Evolutionary conservation across 495 filamentous ascomycete genomes (phyloP), one percentile per base, ranked within the genome.

Genomic region (Penicillium bovifimosum): DNA sequence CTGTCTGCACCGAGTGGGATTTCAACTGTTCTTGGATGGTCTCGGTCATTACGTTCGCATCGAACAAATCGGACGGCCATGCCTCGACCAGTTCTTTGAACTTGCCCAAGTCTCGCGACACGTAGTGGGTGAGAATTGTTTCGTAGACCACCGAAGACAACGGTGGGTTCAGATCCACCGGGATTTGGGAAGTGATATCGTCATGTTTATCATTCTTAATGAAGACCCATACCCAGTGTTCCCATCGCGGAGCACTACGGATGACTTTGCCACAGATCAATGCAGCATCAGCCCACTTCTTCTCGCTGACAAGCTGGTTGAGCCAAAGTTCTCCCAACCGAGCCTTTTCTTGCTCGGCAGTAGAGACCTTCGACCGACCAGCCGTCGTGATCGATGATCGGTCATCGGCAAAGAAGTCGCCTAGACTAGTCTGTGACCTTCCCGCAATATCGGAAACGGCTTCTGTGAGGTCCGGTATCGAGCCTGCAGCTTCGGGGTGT

Each of bases 301-400:
- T 76, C 1, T 78, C 75, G 6, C 82, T 74, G 35, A 95, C 76
- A 24, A 96, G 79, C 56, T 95, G 88, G 39, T 91, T 83, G 41
- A 96, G 71, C 93, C 93, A 98, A 5, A 90, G 76, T 61, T 96
- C 95, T 18, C 93, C 93, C 56, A 98, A 87, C 10, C 87, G 81
- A 20, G 88, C 82, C 66, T 97, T 98, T 62, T 98, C 93, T 55
- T 87, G 90, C 47, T 95, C 87, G 0, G 85, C 83, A 0, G 85
- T 79, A 10, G 87, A 84, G 47, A 77, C 70, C 8, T 60, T 55
- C 1, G 64, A 56, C 14, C 66, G 64, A 49, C 67, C 71, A 24
- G 68, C 68, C 3, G 70, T 68, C 6, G 64, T 80, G 4, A 83
- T 75, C 8, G 88, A 88, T 13, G 83, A 80, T 6, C 73, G 75